Evolutionary conservation across 768 basidiomycete species (phyloP).

Genomic region (Agrocybe chaxingu): DNA sequence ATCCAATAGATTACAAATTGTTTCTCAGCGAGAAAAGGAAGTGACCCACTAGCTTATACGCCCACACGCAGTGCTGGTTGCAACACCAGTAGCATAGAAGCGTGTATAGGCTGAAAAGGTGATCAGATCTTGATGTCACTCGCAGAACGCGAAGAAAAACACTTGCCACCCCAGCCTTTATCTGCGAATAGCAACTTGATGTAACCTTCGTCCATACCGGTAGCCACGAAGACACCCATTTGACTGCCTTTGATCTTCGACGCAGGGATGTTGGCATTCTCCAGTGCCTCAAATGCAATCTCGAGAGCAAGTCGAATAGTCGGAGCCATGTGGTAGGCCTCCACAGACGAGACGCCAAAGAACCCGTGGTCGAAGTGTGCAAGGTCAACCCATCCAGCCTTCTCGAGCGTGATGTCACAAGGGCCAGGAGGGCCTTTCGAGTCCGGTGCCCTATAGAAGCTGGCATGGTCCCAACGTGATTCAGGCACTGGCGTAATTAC

Average conservation of each 20-base stretch:
- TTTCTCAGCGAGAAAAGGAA: background rate
- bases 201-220: constrained; percentile 30
- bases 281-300: constrained; percentile 31
- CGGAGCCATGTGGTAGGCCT: constrained; percentile 29
- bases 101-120: constrained; percentile 26
- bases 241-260: constrained; percentile 29
- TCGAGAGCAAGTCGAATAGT: constrained; percentile 29
- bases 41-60: constrained; percentile 33
- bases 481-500: constrained; percentile 26
- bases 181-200: constrained; percentile 25
- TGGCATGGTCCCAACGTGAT: constrained; percentile 33
- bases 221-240: constrained; percentile 30
- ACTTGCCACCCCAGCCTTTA: constrained; percentile 28
- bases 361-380: constrained; percentile 30
- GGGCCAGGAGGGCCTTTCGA: constrained; percentile 21
- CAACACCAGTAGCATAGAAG: constrained; percentile 30
- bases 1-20: background rate
- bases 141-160: background rate
- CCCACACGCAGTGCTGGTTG: constrained; percentile 30
- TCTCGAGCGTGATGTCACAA: constrained; percentile 28
- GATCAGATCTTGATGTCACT: background rate
- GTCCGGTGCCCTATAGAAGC: constrained; percentile 24
- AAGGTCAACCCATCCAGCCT: constrained; percentile 29
- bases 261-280: constrained; percentile 31
- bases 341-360: constrained; percentile 32